Conservation (phyloP, 768 basidiomycete genomes). For the Trametes elegans region DNA sequence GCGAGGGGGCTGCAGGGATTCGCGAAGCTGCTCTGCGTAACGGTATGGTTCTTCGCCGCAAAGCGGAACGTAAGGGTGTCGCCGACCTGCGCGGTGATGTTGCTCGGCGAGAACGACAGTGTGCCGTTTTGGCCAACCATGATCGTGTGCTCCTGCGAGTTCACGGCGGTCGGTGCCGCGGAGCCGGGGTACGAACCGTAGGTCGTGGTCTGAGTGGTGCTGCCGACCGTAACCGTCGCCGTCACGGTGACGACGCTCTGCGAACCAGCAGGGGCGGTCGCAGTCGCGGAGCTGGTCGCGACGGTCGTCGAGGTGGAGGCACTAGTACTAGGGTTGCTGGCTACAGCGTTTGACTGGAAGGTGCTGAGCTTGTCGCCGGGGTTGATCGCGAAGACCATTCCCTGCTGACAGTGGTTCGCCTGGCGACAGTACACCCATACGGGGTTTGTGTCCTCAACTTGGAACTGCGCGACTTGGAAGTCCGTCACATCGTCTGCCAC, state of each 20-base stretch:
- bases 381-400: slow-evolving; percentile 71
- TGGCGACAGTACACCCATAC: slow-evolving; percentile 63
- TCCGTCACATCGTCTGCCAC: slow-evolving; percentile 41
- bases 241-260: slow-evolving; percentile 35
- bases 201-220: slow-evolving; percentile 30
- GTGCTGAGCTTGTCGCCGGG: slow-evolving; percentile 51
- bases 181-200: slow-evolving; percentile 36
- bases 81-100: slow-evolving; percentile 35
- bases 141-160: slow-evolving; percentile 32
- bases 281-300: slow-evolving; percentile 1
- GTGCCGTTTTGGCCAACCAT: slow-evolving; percentile 29
- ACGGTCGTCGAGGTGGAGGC: slow-evolving; percentile 12
- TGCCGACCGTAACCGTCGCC: slow-evolving; percentile 38
- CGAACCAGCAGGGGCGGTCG: slow-evolving; percentile 31
- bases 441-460: slow-evolving; percentile 42
- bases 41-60: slow-evolving; percentile 39
- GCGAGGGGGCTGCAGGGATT: slow-evolving; percentile 39
- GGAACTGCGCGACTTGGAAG: slow-evolving; percentile 46
- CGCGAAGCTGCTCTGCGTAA: slow-evolving; percentile 37
- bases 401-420: slow-evolving; percentile 50
- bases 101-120: slow-evolving; percentile 32
- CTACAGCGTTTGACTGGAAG: slow-evolving; percentile 54
- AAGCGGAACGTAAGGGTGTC: slow-evolving; percentile 43
- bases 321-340: slow-evolving; percentile 22
- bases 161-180: slow-evolving; percentile 33